Base-by-base conservation (phyloP, 1,139 yeast genomes). In the Scheffersomyces titani region DNA sequence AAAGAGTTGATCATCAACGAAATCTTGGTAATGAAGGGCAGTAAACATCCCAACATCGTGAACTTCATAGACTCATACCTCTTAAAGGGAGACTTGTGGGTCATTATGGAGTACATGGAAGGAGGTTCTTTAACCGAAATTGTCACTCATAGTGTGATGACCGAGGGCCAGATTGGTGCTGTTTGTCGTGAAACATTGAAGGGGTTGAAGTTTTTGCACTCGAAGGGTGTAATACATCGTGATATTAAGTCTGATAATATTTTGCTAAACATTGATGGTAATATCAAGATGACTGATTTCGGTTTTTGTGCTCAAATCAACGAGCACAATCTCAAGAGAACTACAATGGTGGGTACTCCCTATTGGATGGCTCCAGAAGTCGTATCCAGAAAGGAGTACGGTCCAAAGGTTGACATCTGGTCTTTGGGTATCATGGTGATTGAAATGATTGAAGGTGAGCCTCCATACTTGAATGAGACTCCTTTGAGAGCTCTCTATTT, bases 331-430 rank as follows among this genome's bases (percentile, higher is more conserved):
- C 76, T 89, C 60, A 93, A 93, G 74, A 85, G 99, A 72, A 92
- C 97, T 6, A 94, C 99, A 2, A 91, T 94, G 97, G 99, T 94
- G 19, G 99, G 99, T n/a, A 94, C 99, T 0, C 99, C 99, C 5
- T 94, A 94, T 72, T 94, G 99, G 99, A 94, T 94, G 99, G 99
- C 99, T 0, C 99, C 99, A 1, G 99, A 94, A 73, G 97, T 94
- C 57, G 97, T 94, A 20, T 86, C 92, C 9, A 81, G 97, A 62
- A 92, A 93, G 70, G 97, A 92, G 66, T 94, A 94, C 71, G 99
- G 98, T 1, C 97, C 98, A 48, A 93, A 96, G 74, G 97, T 94
- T 56, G 99, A 94, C 73, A 89, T 96, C 54, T 94, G 99, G 99
- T 91, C 97, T 13, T 77, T 94, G 62, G 99, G 99, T 62, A 94